Evolutionary conservation across 768 basidiomycete species (phyloP).

Genomic region (Lanmaoa pseudosensibilis): DNA sequence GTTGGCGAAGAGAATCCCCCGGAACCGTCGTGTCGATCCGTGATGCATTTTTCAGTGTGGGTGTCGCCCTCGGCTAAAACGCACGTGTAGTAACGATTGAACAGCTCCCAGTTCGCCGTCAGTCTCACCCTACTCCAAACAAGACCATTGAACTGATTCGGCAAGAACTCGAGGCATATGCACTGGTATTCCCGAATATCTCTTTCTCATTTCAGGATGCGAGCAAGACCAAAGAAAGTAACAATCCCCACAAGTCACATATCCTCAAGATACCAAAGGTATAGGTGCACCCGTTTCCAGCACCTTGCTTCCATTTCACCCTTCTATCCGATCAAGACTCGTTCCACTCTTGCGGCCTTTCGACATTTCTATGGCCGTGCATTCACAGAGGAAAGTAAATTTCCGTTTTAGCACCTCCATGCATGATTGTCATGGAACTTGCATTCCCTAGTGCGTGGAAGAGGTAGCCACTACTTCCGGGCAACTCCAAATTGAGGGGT

Average conservation of each 20-base stretch:
- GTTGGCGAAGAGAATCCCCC: conserved; percentile 68
- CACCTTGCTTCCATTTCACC: conserved; percentile 12
- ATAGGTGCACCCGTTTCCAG: conserved; percentile 19
- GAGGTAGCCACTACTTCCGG: conserved; percentile 52
- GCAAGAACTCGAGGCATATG: conserved; percentile 69
- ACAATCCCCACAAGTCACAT: conserved; percentile 40
- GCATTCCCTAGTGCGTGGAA: conserved; percentile 60
- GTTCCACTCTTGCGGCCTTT: conserved; percentile 66
- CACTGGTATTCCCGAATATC: conserved; percentile 70
- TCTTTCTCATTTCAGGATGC: conserved; percentile 66
- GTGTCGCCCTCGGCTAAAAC: conserved; percentile 23
- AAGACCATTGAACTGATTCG: conserved; percentile 68
- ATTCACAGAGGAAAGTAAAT: conserved; percentile 57
- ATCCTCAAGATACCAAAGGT: conserved; percentile 71
- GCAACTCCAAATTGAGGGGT: conserved; percentile 66
- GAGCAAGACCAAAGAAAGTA: conserved; percentile 36
- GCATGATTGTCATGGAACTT: conserved; percentile 13
- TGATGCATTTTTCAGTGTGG: conserved; percentile 88
- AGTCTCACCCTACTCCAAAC: conserved; percentile 59
- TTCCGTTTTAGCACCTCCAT: conserved; percentile 8
- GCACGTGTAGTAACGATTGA: conserved; percentile 4
- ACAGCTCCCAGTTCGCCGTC: conserved; percentile 80
- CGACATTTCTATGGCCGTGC: conserved; percentile 72
- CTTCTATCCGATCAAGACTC: conserved; percentile 47
- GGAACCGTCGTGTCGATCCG: conserved; percentile 85